Conservation (phyloP, 2,329 filamentous ascomycete genomes). For the Fusarium zealandicum region DNA sequence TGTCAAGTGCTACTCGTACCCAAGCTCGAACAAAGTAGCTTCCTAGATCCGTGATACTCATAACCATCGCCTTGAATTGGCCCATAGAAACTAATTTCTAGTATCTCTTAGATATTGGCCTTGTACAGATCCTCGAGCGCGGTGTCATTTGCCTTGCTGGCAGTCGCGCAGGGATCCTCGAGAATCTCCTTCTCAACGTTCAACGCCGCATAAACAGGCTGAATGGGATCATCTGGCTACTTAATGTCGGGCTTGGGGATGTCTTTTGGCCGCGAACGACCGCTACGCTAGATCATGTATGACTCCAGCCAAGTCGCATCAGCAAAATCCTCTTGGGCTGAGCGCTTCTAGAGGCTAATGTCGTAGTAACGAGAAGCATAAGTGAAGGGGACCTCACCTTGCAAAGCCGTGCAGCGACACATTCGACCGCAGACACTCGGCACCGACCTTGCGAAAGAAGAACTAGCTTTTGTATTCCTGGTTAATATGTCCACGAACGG, state of each 20-base stretch:
- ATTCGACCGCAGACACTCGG: constrained; percentile 7
- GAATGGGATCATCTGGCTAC: constrained; percentile 6
- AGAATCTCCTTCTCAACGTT: constrained; percentile 1
- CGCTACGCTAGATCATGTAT: constrained; percentile 10
- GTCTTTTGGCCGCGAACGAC: constrained; percentile 3
- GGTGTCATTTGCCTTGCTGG: constrained; percentile 1
- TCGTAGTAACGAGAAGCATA: neutral
- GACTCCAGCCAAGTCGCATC: constrained; percentile 14
- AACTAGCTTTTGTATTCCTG: constrained; percentile 4
- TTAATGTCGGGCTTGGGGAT: constrained; percentile 4
- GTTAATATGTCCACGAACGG: constrained; percentile 1
- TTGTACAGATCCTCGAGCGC: constrained; percentile 9
- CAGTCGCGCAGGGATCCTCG: constrained; percentile 2
- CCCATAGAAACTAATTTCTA: no score
- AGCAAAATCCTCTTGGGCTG: constrained; percentile 4
- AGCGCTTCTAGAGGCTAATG: constrained; percentile 6
- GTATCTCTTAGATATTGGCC: no score
- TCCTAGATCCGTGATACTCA: no score
- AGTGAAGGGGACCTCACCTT: neutral
- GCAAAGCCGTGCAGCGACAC: constrained; percentile 10
- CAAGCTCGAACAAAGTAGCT: no score
- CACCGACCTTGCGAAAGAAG: constrained; percentile 12
- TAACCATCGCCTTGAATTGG: no score
- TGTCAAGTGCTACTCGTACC: no score
- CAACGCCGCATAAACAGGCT: constrained; percentile 6